Evolutionary conservation across 2,329 filamentous ascomycete genomes (phyloP).

Genomic region (Acephala macrosclerotiorum): DNA sequence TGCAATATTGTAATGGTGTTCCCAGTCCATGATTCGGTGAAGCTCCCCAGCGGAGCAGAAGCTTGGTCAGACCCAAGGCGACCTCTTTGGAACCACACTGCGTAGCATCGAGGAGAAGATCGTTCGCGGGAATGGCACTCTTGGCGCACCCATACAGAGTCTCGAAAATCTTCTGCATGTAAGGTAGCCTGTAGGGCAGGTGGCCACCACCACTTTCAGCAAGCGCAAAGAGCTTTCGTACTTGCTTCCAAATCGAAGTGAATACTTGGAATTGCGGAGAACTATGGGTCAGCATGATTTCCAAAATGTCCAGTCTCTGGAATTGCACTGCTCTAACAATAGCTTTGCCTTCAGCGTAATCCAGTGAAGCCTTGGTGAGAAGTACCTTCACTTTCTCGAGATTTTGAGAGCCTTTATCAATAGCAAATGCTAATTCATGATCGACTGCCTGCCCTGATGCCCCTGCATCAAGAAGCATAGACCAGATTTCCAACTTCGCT

Average conservation of each 20-base stretch:
- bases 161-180: constrained; percentile 11
- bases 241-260: constrained; percentile 10
- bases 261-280: neutral
- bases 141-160: constrained; percentile 1
- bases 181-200: constrained; percentile 8
- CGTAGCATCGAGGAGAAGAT: constrained; percentile 14
- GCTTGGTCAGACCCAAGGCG: constrained; percentile 2
- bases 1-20: constrained; percentile 8
- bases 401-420: constrained; percentile 4
- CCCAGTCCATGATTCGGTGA: constrained; percentile 13
- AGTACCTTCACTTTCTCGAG: constrained; percentile 8
- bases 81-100: constrained; percentile 7
- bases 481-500: constrained; percentile 13
- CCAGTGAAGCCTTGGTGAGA: constrained; percentile 13
- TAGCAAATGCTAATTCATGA: constrained; percentile 4
- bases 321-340: constrained; percentile 12
- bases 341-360: constrained; percentile 8
- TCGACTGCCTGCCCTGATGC: constrained; percentile 8
- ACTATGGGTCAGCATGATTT: constrained; percentile 5
- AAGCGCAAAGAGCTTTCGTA: constrained; percentile 13
- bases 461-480: constrained; percentile 13
- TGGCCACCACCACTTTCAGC: constrained; percentile 2
- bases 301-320: constrained; percentile 10
- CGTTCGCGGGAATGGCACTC: neutral
- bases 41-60: constrained; percentile 12